phyloP scores from a whole-genome alignment of 106 monocot species.

The Cymbidium sinense region DNA sequence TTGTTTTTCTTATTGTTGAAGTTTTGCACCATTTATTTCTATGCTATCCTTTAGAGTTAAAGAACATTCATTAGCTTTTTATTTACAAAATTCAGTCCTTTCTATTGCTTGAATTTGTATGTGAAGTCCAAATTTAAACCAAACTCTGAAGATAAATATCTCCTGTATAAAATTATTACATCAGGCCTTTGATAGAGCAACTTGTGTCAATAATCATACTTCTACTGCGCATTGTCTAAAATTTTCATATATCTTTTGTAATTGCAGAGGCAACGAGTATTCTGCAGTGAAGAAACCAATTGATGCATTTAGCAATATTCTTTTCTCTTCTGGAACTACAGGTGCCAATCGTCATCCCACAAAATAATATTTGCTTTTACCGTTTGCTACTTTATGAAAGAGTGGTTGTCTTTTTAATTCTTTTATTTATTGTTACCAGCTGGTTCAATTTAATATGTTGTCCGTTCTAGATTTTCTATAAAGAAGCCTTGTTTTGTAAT shows the following conservation, averaged over 20 bases:
- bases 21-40: background rate
- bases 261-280: constrained; percentile 43
- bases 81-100: background rate
- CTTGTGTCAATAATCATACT: background rate
- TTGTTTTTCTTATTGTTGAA: background rate
- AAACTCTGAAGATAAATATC: background rate
- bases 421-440: background rate
- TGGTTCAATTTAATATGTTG: background rate
- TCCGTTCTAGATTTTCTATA: background rate
- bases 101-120: background rate
- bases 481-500: background rate
- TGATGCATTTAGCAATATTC: constrained; percentile 78
- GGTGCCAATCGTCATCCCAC: constrained; percentile 29
- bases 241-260: constrained; percentile 3
- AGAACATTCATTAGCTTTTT: background rate
- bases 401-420: background rate
- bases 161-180: background rate
- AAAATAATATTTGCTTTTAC: constrained; percentile 1
- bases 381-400: background rate
- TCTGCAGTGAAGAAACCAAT: constrained; percentile 54
- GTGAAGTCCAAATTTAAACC: background rate
- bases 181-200: background rate
- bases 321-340: constrained; percentile 98
- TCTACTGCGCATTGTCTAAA: background rate
- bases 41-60: background rate